Percentiles rank a stretch among this genome's conserved stretches.
Conservation (phyloP, 2,329 filamentous ascomycete genomes). For the Cordyceps javanica region DNA sequence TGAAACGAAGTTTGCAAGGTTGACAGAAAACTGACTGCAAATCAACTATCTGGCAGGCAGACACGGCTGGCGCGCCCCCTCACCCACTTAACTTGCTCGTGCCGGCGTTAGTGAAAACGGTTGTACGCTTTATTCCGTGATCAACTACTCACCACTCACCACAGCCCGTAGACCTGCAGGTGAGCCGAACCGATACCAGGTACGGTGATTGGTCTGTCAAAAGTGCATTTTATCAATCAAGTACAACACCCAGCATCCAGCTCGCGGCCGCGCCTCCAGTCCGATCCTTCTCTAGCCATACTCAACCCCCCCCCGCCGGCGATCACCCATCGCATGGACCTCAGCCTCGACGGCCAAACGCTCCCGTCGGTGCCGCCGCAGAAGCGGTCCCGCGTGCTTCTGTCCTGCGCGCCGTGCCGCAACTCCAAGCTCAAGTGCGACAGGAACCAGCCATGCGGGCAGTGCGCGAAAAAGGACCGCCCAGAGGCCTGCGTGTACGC, state of each 20-base stretch:
- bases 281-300: background rate
- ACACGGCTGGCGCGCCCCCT: background rate
- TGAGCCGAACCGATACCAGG: background rate
- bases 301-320: background rate
- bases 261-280: too few species aligned
- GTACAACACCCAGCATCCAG: too few species aligned
- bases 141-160: background rate
- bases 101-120: background rate
- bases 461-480: conserved; percentile 45
- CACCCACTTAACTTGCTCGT: background rate
- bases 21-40: too few species aligned
- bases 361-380: conserved; percentile 15
- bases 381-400: conserved; percentile 43
- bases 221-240: background rate
- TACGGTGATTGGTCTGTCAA: background rate
- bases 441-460: conserved; percentile 43
- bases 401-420: conserved; percentile 48
- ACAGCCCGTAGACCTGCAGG: background rate
- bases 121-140: background rate
- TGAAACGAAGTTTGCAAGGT: too few species aligned
- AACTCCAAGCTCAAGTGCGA: conserved; percentile 53
- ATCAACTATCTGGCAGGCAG: background rate
- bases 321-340: conserved; percentile 1
- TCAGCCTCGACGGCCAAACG: conserved; percentile 1
- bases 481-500: conserved; percentile 43